Evolutionary conservation across 2,329 filamentous ascomycete species (phyloP), one percentile per base, ranked within the genome.

Genomic region (Thielaviopsis cerberus): DNA sequence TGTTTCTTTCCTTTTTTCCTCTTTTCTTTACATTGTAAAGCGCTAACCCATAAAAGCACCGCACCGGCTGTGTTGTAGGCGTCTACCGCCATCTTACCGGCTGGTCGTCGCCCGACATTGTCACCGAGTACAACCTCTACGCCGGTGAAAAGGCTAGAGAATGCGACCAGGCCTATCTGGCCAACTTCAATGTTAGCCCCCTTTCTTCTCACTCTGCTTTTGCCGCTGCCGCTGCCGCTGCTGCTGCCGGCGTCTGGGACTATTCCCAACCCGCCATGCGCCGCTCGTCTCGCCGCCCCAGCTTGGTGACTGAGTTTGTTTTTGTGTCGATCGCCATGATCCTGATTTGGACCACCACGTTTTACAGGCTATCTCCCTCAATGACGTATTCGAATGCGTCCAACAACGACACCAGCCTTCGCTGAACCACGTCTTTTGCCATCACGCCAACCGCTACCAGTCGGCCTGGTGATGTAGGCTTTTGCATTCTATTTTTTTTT

Each of bases 21-120:
- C 41, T 22, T 20, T 54, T 50, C 50, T 56, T 52, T 13, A 58
- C 51, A 59, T 11, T 23, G 34, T 27, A 26, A 56, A 20, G 20
- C 15, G 24, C 53, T 53, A 45, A 50, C 45, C 15, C 22, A 30
- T 22, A 7, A 37, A 61, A 87, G 77, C 90, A 96, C 67, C 85
- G 90, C 59, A 95, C 90, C 20, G 90, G 90, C 23, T 95, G 89
- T 66, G 84, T 92, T n/a, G 78, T 90, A 54, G 90, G 82, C 20
- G 82, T 86, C 59, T 77, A 94, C 62, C 82, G 89, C 62, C 87
- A 86, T 67, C 71, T 86, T 13, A 78, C 81, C 15, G 81, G 85
- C 15, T 87, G 86, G 82, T 72, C 80, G 20, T 68, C 81, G 1
- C 68, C 76, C 1, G 71, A 73, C 17, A 79, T 86, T 37, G 69